Evolutionary conservation across 2,329 filamentous ascomycete species (phyloP).

Genomic region (Coniella vitis): DNA sequence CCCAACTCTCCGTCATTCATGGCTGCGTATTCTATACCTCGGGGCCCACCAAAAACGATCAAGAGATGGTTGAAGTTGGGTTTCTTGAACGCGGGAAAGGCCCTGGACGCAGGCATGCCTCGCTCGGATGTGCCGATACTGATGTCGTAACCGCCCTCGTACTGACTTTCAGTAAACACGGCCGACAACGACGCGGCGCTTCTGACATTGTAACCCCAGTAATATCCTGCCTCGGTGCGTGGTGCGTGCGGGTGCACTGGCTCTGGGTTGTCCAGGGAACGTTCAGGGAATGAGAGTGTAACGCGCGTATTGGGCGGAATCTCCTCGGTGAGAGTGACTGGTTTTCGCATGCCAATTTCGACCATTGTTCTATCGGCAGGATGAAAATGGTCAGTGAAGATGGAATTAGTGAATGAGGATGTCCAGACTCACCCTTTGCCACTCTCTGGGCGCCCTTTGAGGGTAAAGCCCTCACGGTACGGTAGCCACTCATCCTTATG

Average conservation of each 20-base stretch:
- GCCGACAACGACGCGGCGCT: slow-evolving; percentile 58
- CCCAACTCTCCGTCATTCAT: slow-evolving; percentile 50
- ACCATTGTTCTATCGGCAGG: slow-evolving; percentile 41
- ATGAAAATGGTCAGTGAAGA: not conserved
- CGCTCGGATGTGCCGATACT: slow-evolving; percentile 80
- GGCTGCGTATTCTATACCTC: slow-evolving; percentile 71
- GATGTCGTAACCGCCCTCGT: slow-evolving; percentile 72
- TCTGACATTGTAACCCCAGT: slow-evolving; percentile 76
- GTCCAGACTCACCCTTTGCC: slow-evolving; percentile 27
- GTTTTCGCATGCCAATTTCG: slow-evolving; percentile 50
- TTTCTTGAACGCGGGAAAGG: slow-evolving; percentile 36
- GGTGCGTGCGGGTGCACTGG: slow-evolving; percentile 63
- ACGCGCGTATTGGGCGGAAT: slow-evolving; percentile 67
- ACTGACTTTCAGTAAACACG: slow-evolving; percentile 71
- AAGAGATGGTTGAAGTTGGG: slow-evolving; percentile 62
- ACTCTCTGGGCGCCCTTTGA: slow-evolving; percentile 36
- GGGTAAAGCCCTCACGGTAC: slow-evolving; percentile 71
- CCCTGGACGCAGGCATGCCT: slow-evolving; percentile 45
- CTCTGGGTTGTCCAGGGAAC: slow-evolving; percentile 40
- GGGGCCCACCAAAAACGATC: slow-evolving; percentile 73
- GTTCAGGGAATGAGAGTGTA: slow-evolving; percentile 58
- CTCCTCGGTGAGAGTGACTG: slow-evolving; percentile 47
- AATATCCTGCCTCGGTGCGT: slow-evolving; percentile 70
- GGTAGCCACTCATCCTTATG: slow-evolving; percentile 69
- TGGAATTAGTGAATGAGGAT: not conserved